Evolutionary conservation across 2,329 filamentous ascomycete genomes (phyloP).

Genomic region (Ophidiomyces ophidiicola): DNA sequence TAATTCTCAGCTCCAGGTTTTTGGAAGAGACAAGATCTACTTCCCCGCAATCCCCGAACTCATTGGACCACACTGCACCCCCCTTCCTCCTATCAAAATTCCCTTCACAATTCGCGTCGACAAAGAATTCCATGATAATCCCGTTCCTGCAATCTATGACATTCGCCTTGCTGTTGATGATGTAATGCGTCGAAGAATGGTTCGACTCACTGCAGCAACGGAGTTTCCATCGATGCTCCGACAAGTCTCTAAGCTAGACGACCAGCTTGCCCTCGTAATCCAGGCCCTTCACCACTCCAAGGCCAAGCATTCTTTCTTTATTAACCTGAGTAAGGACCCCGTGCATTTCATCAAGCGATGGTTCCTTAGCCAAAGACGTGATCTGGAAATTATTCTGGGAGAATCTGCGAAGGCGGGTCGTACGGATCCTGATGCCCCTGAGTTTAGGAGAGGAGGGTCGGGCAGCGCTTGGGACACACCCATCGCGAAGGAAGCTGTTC

Average conservation of each 20-base stretch:
- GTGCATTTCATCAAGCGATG: slow-evolving; percentile 74
- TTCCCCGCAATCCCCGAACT: slow-evolving; percentile 78
- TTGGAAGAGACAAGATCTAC: slow-evolving; percentile 62
- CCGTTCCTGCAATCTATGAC: slow-evolving; percentile 77
- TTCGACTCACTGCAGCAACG: slow-evolving; percentile 55
- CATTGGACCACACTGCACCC: slow-evolving; percentile 63
- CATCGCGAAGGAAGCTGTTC: slow-evolving; percentile 50
- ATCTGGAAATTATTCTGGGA: slow-evolving; percentile 76
- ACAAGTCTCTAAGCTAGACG: slow-evolving; percentile 65
- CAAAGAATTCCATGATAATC: slow-evolving; percentile 61
- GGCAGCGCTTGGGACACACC: slow-evolving; percentile 53
- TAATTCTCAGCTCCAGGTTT: slow-evolving; percentile 43
- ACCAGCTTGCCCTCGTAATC: slow-evolving; percentile 70
- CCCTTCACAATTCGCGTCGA: slow-evolving; percentile 92
- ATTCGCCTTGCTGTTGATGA: slow-evolving; percentile 75
- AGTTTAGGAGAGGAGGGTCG: slow-evolving; percentile 39
- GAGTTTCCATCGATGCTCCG: slow-evolving; percentile 60
- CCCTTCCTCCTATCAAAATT: slow-evolving; percentile 69
- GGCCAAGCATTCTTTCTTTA: slow-evolving; percentile 81
- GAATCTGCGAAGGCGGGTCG: slow-evolving; percentile 53
- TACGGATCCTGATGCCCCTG: slow-evolving; percentile 42
- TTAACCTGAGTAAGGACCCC: slow-evolving; percentile 65
- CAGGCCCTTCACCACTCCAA: slow-evolving; percentile 76
- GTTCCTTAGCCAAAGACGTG: slow-evolving; percentile 81
- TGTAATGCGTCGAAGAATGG: slow-evolving; percentile 57